Conservation (phyloP, 768 basidiomycete species). For the Xerocomus potaroensis region DNA sequence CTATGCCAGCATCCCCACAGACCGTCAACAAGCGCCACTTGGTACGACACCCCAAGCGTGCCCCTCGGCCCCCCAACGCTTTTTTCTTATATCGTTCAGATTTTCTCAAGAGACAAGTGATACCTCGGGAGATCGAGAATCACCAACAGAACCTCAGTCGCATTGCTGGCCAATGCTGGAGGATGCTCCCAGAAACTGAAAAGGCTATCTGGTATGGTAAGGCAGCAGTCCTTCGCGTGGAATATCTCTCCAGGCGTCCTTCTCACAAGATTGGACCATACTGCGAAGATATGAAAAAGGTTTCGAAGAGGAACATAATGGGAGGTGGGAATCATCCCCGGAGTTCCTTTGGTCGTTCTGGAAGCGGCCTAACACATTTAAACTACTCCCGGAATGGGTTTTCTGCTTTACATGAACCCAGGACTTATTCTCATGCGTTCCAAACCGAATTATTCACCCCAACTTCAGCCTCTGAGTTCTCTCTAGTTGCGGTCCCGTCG, state of each 20-base stretch:
- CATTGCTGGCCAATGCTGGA: conserved; percentile 53
- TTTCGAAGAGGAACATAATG: conserved; percentile 24
- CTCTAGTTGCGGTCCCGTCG: conserved; percentile 6
- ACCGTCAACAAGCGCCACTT: conserved; percentile 3
- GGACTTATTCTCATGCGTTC: conserved; percentile 5
- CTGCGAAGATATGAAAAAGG: conserved; percentile 17
- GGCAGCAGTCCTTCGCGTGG: conserved; percentile 25
- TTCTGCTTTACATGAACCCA: conserved; percentile 5
- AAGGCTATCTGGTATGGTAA: conserved; percentile 34
- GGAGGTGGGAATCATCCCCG: conserved; percentile 34
- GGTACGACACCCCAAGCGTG: conserved; percentile 23
- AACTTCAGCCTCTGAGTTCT: not conserved
- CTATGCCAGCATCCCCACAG: conserved; percentile 9
- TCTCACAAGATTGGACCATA: conserved; percentile 28
- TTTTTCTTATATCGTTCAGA: conserved; percentile 57
- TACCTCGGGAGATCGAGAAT: conserved; percentile 42
- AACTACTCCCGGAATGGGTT: conserved; percentile 16
- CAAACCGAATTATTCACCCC: conserved; percentile 1
- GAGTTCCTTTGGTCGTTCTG: conserved; percentile 32
- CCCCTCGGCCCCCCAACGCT: conserved; percentile 51
- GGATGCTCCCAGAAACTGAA: conserved; percentile 34
- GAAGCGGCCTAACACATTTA: conserved; percentile 26
- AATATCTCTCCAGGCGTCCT: conserved; percentile 29
- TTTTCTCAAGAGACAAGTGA: conserved; percentile 39
- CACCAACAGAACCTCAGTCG: conserved; percentile 54